Conservation (phyloP, 495 filamentous ascomycete species). For the Podospora pseudopauciseta region DNA sequence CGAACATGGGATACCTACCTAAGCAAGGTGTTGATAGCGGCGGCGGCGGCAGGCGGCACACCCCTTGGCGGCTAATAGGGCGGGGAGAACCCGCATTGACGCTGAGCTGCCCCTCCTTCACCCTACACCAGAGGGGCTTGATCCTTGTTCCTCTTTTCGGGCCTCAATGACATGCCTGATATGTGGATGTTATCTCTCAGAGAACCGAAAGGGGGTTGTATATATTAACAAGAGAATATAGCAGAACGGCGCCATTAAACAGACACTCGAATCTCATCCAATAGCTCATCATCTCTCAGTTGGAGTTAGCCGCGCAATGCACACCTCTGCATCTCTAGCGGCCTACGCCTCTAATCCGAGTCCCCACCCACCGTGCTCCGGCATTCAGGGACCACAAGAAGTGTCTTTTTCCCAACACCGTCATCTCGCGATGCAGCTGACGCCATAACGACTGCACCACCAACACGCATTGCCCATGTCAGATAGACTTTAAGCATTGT, state of each 20-base stretch:
- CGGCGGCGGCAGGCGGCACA: background rate
- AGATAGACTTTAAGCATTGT: background rate
- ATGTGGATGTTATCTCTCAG: background rate
- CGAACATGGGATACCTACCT: background rate
- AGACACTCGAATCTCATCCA: background rate
- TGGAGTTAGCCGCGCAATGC: background rate
- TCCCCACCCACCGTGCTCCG: no score
- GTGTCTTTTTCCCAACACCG: background rate
- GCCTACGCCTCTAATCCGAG: background rate
- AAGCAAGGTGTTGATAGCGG: background rate
- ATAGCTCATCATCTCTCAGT: background rate
- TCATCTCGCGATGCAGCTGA: background rate
- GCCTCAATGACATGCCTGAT: background rate
- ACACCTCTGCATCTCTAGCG: background rate
- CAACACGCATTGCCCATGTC: background rate
- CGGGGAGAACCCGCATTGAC: constrained; percentile 5
- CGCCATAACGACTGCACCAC: background rate
- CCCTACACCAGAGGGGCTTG: background rate
- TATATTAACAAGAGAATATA: background rate
- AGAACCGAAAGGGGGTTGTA: background rate
- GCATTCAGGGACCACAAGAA: background rate
- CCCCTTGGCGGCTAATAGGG: constrained; percentile 1
- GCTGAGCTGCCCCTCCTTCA: background rate
- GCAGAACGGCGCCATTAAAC: no score
- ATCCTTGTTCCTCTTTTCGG: background rate